Evolutionary conservation across 306 rosid genomes (phyloP).

Genomic region (Glycine soja): DNA sequence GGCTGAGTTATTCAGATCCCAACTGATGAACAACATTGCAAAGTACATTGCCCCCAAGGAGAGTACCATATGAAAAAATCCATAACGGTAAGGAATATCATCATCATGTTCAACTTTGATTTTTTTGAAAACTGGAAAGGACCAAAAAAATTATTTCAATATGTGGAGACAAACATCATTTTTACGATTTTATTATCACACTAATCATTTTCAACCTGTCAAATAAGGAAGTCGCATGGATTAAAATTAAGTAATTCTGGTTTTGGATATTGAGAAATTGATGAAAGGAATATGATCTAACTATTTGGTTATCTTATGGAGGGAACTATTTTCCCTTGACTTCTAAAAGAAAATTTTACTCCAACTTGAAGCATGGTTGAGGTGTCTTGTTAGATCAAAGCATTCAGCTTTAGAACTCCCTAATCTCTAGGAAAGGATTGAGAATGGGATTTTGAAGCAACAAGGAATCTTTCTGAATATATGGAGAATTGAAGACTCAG

Average conservation of each 20-base stretch:
- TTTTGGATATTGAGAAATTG: neutral
- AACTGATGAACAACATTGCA: conserved; percentile 91
- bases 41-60: conserved; percentile 92
- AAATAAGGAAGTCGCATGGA: conserved; percentile 3
- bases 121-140: conserved; percentile 64
- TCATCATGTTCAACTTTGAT: conserved; percentile 61
- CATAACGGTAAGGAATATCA: conserved; percentile 78
- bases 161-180: neutral
- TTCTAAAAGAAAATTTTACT: neutral
- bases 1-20: conserved; percentile 86
- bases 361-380: neutral
- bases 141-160: conserved; percentile 17
- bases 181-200: neutral
- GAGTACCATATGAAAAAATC: conserved; percentile 82
- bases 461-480: neutral
- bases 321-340: neutral
- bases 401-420: neutral
- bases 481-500: neutral
- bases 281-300: neutral
- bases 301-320: neutral
- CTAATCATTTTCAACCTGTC: neutral
- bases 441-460: neutral
- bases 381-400: conserved; percentile 1
- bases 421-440: conserved; percentile 5
- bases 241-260: neutral